Base-by-base conservation (phyloP, 106 monocot species). In the Hemerocallis citrina region DNA sequence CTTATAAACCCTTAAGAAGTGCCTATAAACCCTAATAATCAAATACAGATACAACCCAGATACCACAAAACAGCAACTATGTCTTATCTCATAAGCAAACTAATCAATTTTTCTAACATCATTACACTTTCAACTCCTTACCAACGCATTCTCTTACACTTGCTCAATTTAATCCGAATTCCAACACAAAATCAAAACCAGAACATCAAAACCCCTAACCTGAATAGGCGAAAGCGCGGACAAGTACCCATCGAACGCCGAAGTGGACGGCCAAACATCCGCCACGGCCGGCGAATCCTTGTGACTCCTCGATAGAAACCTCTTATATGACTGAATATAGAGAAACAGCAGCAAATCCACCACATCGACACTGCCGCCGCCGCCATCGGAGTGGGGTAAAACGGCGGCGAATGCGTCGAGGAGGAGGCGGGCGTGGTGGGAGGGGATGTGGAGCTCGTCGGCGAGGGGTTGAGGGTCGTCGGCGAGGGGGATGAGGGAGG, bases 281-380 rank as follows among this genome's bases (percentile, higher is more conserved):
- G 83, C 73, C 6, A 80, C 77, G 0, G 83, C 74, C 19, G 68
- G 77, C 24, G 88, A 71, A 36, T 89, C 83, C 80, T 89, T 89
- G 51, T 89, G 88, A 34, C 75, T 65, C 63, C 75, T 81, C 9
- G 88, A 81, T 4, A 98, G 64, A 35, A 98, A 66, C 52, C 79
- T 76, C 73, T 91, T 98, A 74, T 88, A 98, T 11, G 77, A 64
- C 67, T 98, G 96, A 0, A 92, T 71, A 27, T 80, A 91, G n/a
- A 98, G 65, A 58, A 98, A 98, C 35, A 98, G 61, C 7, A 98
- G 8, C 22, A 98, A 51, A 64, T 92, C 91, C 52, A 82, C 43
- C 45, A 85, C 66, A 42, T 91, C 79, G 4, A 59, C 74, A 29
- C 52, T 73, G 2, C 49, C 84, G 15, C 35, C 33, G 9, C 33